phyloP scores from a whole-genome alignment of 75 land plant species.

The Picea sitchensis region DNA sequence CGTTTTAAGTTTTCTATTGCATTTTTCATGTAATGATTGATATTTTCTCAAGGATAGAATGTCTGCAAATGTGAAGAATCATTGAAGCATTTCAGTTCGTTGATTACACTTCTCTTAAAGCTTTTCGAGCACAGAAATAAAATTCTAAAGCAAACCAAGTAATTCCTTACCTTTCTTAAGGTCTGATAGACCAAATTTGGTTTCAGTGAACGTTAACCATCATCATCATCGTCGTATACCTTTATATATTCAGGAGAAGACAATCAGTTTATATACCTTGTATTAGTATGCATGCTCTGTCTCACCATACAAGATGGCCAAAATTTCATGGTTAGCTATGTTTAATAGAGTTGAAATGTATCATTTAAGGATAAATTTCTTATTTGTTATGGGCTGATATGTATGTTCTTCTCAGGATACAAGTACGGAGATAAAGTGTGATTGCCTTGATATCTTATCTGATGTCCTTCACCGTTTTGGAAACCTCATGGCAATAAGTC shows the following conservation, averaged over 20 bases:
- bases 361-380: background rate
- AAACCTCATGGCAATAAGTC: constrained; percentile 73
- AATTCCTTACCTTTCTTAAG: no score
- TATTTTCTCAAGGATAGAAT: background rate
- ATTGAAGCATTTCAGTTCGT: background rate
- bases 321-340: background rate
- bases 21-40: no score
- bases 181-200: no score
- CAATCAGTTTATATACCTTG: background rate
- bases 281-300: background rate
- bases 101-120: background rate
- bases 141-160: no score
- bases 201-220: no score
- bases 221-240: background rate
- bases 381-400: background rate
- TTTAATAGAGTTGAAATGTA: background rate
- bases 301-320: background rate
- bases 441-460: constrained; percentile 91
- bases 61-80: background rate
- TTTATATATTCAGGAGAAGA: background rate
- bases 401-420: constrained; percentile 44
- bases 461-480: constrained; percentile 98
- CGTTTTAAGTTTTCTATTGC: no score
- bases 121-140: background rate
- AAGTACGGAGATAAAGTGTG: constrained; percentile 84